These are phyloP conservation scores for Blastobotrys raffinosifermentans DNA, from an alignment of 1,139 yeast genomes.

Conservation along the genomic window DNA sequence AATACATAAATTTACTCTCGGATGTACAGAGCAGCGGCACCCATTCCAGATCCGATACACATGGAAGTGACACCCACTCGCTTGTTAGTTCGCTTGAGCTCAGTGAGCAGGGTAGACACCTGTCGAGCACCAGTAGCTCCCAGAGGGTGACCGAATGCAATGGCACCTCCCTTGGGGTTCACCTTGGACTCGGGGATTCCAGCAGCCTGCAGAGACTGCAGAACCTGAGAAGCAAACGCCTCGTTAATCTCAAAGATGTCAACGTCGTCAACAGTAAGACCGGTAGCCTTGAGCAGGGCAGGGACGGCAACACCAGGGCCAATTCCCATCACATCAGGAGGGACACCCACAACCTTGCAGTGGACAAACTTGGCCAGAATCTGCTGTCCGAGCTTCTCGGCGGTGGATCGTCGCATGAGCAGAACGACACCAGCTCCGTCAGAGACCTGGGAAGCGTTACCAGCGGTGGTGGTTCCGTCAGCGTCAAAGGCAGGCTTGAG, in stretches of 20 bases:
- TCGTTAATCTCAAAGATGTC: conserved; percentile 84
- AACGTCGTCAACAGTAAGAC: conserved; percentile 59
- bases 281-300: conserved; percentile 59
- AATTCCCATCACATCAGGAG: conserved; percentile 95
- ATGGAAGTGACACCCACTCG: conserved; percentile 86
- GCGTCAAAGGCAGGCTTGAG: conserved; percentile 82
- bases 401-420: conserved; percentile 81
- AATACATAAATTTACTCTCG: no score
- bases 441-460: conserved; percentile 91
- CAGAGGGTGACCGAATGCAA: conserved; percentile 92
- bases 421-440: conserved; percentile 94
- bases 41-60: conserved; percentile 99
- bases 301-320: conserved; percentile 97
- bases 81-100: conserved; percentile 58
- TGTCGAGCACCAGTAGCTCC: conserved; percentile 97
- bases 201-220: conserved; percentile 62
- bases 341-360: conserved; percentile 78
- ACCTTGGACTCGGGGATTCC: conserved; percentile 68
- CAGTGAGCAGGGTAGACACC: conserved; percentile 78
- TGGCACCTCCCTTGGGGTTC: conserved; percentile 93
- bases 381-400: conserved; percentile 63
- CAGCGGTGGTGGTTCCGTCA: conserved; percentile 86
- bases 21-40: conserved; percentile 71
- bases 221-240: conserved; percentile 93
- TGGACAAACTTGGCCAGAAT: conserved; percentile 71